Percentiles rank a stretch among this genome's conserved stretches.
phyloP scores from a whole-genome alignment of 75 land plant species.

The Larix kaempferi region DNA sequence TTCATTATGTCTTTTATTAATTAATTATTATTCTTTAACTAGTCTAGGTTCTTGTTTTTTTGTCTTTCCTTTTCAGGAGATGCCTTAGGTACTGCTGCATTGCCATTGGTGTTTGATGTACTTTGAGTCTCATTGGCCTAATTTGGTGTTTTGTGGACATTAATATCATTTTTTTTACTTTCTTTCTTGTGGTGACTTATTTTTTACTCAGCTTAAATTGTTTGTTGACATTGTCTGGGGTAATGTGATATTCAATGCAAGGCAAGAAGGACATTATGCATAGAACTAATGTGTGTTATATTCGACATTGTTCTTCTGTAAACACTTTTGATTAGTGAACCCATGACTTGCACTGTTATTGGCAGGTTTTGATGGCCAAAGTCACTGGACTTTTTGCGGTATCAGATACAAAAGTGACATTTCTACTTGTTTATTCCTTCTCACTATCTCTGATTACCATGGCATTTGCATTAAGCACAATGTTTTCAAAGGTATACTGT shows the following conservation, averaged over 20 bases:
- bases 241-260: not conserved
- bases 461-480: constrained; percentile 31
- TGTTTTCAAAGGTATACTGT: constrained; percentile 29
- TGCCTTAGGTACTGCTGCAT: too few species aligned
- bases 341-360: not conserved
- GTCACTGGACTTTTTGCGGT: constrained; percentile 23
- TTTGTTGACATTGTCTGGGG: not conserved
- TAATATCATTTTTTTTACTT: too few species aligned
- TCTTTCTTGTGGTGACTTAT: not conserved
- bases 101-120: too few species aligned
- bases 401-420: constrained; percentile 19
- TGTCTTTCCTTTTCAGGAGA: too few species aligned
- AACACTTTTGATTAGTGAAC: not conserved
- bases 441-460: constrained; percentile 24
- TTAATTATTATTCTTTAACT: too few species aligned
- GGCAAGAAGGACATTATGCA: not conserved
- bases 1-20: too few species aligned
- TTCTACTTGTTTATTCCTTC: constrained; percentile 18
- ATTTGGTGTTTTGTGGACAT: too few species aligned
- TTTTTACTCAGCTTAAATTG: not conserved
- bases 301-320: not conserved
- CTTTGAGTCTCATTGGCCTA: too few species aligned
- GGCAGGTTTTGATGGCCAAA: constrained; percentile 22
- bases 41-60: too few species aligned
- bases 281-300: not conserved